Base-by-base conservation (phyloP, 148 eudicot genomes). In the Bassia scoparia region DNA sequence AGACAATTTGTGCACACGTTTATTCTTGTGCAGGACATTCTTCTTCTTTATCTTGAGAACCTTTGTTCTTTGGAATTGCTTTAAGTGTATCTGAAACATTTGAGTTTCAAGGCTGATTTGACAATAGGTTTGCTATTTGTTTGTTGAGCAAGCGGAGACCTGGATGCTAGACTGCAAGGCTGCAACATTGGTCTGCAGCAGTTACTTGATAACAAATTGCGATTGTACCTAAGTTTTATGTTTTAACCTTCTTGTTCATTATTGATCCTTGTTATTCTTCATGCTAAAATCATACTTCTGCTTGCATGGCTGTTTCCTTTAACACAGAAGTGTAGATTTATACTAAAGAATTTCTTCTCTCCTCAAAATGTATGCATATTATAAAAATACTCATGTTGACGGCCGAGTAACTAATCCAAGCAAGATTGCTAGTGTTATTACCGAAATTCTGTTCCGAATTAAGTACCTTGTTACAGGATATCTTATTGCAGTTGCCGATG, bases 391-490 rank as follows among this genome's bases (percentile, higher is more conserved):
- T 44, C 96, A 95, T 79, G 98, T 95, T 79, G 98, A 95, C 82
- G 89, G 97, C 30, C 87, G 98, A 62, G 86, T 95, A 83, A 80
- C 87, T 71, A 89, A 87, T 76, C 98, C 98, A 48, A 95, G 69
- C 98, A 95, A 85, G 80, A 87, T 95, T 83, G 96, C 97, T 67
- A 95, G 98, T 83, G 98, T 91, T 86, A 87, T 95, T 69, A n/a
- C 96, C 98, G 37, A 85, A 81, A 82, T 95, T 95, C 78, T 95
- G 96, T 80, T 84, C 91, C 23, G 98, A 95, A 74, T 83, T 95
- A 84, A 95, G 98, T 83, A 97, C 91, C 71, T 93, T 95, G 82
- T 89, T 95, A 63, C 97, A 89, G 75, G 98, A 95, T 97, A 95
- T 84, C 92, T 95, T n/a, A 86, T 78, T 68, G 98, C 97, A 60